phyloP scores from a whole-genome alignment of 139 green algal genomes.

The Closterium sp. region DNA sequence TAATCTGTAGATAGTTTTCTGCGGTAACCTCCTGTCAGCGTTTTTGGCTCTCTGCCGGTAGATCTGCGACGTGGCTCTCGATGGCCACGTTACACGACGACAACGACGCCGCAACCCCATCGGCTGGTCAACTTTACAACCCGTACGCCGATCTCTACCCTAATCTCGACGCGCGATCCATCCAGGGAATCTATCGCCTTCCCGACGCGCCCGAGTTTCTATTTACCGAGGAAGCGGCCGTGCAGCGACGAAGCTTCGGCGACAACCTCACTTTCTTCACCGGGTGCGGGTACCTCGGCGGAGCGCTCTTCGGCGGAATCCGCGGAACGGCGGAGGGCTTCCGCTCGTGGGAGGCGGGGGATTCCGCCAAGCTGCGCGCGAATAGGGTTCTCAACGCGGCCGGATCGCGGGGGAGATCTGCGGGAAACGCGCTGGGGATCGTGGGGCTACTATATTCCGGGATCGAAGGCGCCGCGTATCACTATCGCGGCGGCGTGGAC shows the following conservation, averaged over 20 bases:
- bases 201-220: conserved; percentile 42
- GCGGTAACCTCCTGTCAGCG: background rate
- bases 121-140: conserved; percentile 34
- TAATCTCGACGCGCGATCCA: background rate
- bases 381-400: conserved; percentile 49
- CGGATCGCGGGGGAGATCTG: conserved; percentile 31
- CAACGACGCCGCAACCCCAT: background rate
- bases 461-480: conserved; percentile 22
- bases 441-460: conserved; percentile 50
- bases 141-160: conserved; percentile 46
- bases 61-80: background rate
- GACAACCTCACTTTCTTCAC: conserved; percentile 56
- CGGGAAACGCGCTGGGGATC: conserved; percentile 52
- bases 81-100: background rate
- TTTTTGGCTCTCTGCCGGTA: background rate
- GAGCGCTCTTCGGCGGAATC: conserved; percentile 7
- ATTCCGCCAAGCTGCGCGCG: conserved; percentile 51
- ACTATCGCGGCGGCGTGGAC: conserved; percentile 35
- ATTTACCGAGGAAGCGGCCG: conserved; percentile 47
- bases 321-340: conserved; percentile 35
- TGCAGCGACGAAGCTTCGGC: conserved; percentile 47
- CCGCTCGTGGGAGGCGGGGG: conserved; percentile 30
- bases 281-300: conserved; percentile 47
- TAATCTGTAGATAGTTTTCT: too few relatives aligned
- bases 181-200: conserved; percentile 32